phyloP scores from a whole-genome alignment of 257 asterid genomes.

The Henckelia pumila region DNA sequence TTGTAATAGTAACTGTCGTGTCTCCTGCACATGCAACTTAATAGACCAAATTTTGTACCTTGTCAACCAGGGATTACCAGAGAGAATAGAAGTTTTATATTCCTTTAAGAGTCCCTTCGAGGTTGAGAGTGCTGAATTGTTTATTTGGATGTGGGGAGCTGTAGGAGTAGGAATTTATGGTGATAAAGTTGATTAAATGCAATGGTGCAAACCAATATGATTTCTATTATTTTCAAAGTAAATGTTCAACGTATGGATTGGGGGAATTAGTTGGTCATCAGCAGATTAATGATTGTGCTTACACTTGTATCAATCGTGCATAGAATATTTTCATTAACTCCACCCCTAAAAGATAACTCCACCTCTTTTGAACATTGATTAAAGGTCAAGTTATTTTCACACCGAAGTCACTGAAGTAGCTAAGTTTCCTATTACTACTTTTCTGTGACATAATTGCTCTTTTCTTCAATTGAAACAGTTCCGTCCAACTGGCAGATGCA shows the following conservation, averaged over 20 bases:
- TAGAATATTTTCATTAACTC: background rate
- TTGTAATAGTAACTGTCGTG: conserved; percentile 12
- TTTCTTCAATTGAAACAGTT: conserved; percentile 52
- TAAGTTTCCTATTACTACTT: conserved; percentile 15
- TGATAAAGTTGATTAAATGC: background rate
- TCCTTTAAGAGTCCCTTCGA: conserved; percentile 8
- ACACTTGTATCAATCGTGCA: background rate
- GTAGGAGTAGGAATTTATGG: too few relatives aligned
- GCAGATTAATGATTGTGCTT: too few relatives aligned
- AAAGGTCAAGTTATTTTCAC: background rate
- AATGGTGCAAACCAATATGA: background rate
- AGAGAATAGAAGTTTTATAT: background rate
- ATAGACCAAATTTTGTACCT: background rate
- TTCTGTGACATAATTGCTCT: conserved; percentile 29
- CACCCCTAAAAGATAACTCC: too few relatives aligned
- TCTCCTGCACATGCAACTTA: background rate
- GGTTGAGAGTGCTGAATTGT: background rate
- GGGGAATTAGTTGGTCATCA: background rate
- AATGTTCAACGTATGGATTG: background rate
- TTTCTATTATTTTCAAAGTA: background rate
- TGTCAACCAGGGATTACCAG: background rate
- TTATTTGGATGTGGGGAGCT: background rate
- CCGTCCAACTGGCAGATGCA: conserved; percentile 99
- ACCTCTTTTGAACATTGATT: background rate
- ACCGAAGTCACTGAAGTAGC: conserved; percentile 15